Evolutionary conservation across 495 filamentous ascomycete species (phyloP).

Genomic region (Penicillium malachiteum): DNA sequence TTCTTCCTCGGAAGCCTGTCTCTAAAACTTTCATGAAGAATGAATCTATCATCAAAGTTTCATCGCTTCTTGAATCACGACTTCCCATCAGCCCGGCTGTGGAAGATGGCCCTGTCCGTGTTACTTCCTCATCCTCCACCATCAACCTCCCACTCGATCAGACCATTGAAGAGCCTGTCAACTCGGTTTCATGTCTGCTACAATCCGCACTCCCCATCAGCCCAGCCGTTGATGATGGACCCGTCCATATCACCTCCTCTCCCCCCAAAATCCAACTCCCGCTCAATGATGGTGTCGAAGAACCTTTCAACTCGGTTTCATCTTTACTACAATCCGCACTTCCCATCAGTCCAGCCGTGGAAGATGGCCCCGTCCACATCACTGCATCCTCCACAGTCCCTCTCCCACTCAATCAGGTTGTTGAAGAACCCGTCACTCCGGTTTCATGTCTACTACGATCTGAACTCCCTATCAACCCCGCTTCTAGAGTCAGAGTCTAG

Average conservation of each 20-base stretch:
- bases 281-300: no score
- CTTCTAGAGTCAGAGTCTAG: conserved; percentile 3
- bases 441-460: conserved; percentile 1
- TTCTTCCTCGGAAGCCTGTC: no score
- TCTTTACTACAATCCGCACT: neutral
- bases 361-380: neutral
- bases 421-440: neutral
- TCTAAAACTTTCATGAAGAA: neutral
- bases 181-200: neutral
- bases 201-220: neutral
- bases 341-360: conserved; percentile 10
- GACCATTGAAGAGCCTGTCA: neutral
- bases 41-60: neutral
- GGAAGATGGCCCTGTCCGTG: neutral
- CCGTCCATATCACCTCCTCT: neutral
- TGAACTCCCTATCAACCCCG: conserved; percentile 34
- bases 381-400: neutral
- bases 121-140: neutral
- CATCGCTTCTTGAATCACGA: neutral
- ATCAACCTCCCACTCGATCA: neutral
- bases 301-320: neutral
- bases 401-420: neutral
- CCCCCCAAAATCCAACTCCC: conserved; percentile 6
- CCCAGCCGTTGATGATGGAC: neutral
- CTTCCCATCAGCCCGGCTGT: conserved; percentile 11